Evolutionary conservation across 1,139 yeast species (phyloP).

Genomic region (Nakaseomyces kungkrabaensis): DNA sequence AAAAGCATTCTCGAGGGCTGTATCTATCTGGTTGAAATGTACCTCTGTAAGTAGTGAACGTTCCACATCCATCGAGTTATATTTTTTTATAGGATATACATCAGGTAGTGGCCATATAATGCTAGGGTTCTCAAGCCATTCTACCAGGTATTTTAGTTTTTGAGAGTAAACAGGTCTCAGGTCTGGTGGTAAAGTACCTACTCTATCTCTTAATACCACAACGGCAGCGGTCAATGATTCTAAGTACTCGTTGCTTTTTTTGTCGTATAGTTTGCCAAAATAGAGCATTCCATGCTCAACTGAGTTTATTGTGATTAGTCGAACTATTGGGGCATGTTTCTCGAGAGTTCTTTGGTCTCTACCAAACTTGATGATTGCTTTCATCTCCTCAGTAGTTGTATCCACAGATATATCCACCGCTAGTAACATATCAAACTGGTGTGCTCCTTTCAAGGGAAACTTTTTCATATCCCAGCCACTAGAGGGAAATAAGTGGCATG

Average conservation of each 20-base stretch:
- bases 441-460: slow-evolving; percentile 20
- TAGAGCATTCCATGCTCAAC: slow-evolving; percentile 63
- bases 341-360: slow-evolving; percentile 14
- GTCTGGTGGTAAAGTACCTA: slow-evolving; percentile 79
- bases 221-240: slow-evolving; percentile 70
- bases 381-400: slow-evolving; percentile 31
- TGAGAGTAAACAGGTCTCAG: slow-evolving; percentile 66
- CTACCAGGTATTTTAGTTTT: slow-evolving; percentile 49
- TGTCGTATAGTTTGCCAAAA: slow-evolving; percentile 34
- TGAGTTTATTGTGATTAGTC: slow-evolving; percentile 68
- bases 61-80: slow-evolving; percentile 66
- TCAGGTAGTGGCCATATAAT: slow-evolving; percentile 75
- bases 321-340: slow-evolving; percentile 45
- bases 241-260: slow-evolving; percentile 38
- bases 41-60: slow-evolving; percentile 72
- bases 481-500: slow-evolving; percentile 40
- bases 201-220: slow-evolving; percentile 71
- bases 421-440: slow-evolving; percentile 49
- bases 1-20: slow-evolving; percentile 23
- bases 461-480: slow-evolving; percentile 25
- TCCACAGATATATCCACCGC: slow-evolving; percentile 66
- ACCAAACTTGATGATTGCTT: slow-evolving; percentile 16
- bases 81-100: slow-evolving; percentile 51
- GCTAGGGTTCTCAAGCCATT: slow-evolving; percentile 43
- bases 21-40: slow-evolving; percentile 37